Evolutionary conservation across 2,329 filamentous ascomycete species (phyloP), one percentile per base, ranked within the genome.

Genomic region (Ascochyta lentis): DNA sequence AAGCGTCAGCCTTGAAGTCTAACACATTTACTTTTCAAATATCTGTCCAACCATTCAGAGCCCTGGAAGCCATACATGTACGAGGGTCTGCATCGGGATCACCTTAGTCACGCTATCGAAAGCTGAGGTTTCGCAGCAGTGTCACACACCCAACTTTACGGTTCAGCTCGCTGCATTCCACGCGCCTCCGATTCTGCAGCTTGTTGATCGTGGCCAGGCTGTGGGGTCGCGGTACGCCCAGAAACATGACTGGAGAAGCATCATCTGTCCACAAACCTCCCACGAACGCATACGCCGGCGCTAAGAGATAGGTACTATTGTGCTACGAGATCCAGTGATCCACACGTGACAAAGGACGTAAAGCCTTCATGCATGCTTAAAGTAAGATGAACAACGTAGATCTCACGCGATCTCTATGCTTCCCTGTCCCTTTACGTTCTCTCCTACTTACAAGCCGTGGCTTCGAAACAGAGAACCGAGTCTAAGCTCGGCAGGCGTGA

Each of bases 1-100:
- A 57, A 57, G 58, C 46, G 46, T 31, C 43, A 49, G 33, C 39
- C 44, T 54, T 52, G 29, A 54, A 48, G 42, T 47, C 56, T 45
- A 59, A 44, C 34, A 47, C 48, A 44, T 53, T 51, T 58, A 54
- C 54, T 57, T 56, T 47, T 55, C 26, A 26, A 55, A 31, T 38
- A 24, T 52, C 45, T 48, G 55, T 52, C 56, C 53, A 50, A 60
- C 61, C 33, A 64, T 60, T 54, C 49, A 51, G 49, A 49, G 49
- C 39, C 48, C 26, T 50, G 35, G 31, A 46, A 46, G 54, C 53
- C 42, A 40, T 47, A 7, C 16, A 27, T 37, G 53, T 31, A 33
- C 47, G 34, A 45, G 27, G 19, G 3, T 12, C 13, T n/a, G 29
- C 22, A 48, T 54, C 12, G 33, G 33, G 47, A 22, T 38, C 35